phyloP scores from a whole-genome alignment of 345 rosid genomes.

The Eucalyptus sp. region DNA sequence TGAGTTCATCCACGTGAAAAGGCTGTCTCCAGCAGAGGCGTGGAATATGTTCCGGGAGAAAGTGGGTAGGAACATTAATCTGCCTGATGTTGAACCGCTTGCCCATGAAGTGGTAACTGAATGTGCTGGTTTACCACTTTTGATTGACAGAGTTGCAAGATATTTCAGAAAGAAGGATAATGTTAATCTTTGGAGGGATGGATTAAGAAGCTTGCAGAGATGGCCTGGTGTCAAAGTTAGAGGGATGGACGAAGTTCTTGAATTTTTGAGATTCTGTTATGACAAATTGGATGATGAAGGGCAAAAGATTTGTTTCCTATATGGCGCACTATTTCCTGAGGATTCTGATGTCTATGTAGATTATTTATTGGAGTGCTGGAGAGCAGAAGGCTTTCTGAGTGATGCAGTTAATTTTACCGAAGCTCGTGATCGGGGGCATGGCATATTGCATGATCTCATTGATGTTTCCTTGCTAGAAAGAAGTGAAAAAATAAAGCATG shows the following conservation, averaged over 20 bases:
- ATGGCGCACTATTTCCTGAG: not conserved
- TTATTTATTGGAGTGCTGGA: too few relatives aligned
- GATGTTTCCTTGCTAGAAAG: too few relatives aligned
- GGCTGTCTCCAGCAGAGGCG: not conserved
- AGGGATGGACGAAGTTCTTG: constrained; percentile 15
- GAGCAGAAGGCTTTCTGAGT: too few relatives aligned
- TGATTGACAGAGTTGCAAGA: too few relatives aligned
- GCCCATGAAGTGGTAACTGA: not conserved
- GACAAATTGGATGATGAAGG: constrained; percentile 5
- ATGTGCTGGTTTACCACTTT: too few relatives aligned
- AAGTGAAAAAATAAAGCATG: too few relatives aligned
- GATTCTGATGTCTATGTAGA: too few relatives aligned
- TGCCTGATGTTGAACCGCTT: constrained; percentile 1
- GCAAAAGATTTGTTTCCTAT: constrained; percentile 11
- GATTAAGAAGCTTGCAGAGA: not conserved
- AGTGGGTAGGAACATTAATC: not conserved
- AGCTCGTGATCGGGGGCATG: too few relatives aligned
- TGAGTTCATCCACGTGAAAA: not conserved
- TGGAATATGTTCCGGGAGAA: constrained; percentile 7
- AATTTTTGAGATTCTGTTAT: constrained; percentile 4
- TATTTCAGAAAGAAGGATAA: too few relatives aligned
- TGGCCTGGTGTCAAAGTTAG: constrained; percentile 1
- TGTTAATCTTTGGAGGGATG: not conserved
- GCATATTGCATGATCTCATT: too few relatives aligned
- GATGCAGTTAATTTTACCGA: too few relatives aligned